Base-by-base conservation (phyloP, 148 eudicot genomes). In the Amaranthus palmeri region DNA sequence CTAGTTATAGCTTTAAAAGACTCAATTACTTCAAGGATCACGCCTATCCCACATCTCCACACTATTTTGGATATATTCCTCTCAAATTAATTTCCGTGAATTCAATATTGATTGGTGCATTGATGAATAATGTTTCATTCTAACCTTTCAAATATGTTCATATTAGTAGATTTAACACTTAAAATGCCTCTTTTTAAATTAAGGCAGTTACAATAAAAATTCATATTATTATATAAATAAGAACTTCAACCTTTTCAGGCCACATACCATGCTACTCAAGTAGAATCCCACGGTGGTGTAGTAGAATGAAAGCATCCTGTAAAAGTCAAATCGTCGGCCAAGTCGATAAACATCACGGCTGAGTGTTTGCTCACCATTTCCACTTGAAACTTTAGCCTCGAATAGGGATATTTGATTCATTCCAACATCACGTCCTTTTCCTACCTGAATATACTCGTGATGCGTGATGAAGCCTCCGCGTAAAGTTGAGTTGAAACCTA, bases 311-410 rank as follows among this genome's bases (percentile, higher is more conserved):
- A 95, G 79, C 98, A 95, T 95, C 79, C 98, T 84, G 81, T 74
- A 95, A 80, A 89, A 95, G 83, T 95, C 98, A 84, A 95, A 95
- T 52, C 92, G 91, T 11, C 96, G 88, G 62, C 98, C 98, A 83
- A 95, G 98, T 67, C 98, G 85, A 83, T 85, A 88, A 70, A 95
- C 90, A 80, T 95, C 98, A 68, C 98, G 91, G 71, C 98, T 89
- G 14, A 95, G 98, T 73, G 98, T 91, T 80, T 95, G 98, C 82
- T 95, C 98, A 79, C 98, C 98, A 81, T 95, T 95, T 48, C 98
- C 98, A 84, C 89, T 95, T 68, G 98, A 96, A 75, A 95, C 98
- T 84, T 91, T 95, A 72, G 98, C 98, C 85, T 95, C 98, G 80
- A 95, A 95, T 40, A 82, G 86, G 54, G 98, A 91, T 75, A 95